Evolutionary conservation across 1,139 yeast genomes (phyloP), one percentile per base, ranked within the genome.

Genomic region (Kodamaea fungicola): DNA sequence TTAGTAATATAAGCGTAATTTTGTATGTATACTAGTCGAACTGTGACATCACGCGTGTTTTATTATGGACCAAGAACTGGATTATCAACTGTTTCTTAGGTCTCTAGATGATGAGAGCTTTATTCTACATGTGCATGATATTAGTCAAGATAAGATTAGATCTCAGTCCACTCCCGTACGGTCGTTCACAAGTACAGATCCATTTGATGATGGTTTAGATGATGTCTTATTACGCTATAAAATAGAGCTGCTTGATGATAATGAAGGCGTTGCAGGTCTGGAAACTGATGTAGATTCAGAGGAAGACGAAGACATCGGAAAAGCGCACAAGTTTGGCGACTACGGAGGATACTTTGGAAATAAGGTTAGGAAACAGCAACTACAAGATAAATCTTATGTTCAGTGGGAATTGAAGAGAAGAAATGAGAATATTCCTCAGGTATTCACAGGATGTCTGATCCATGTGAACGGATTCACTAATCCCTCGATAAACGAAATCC

Each of bases 401-500:
- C 57, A 64, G 22, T 77, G 82, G 75, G 76, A 78, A 30, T 51
- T 54, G 25, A 59, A 67, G 37, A 57, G 78, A 26, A 55, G 70
- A 10, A 50, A 54, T 12, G 49, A 29, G 8, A 31, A 30, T 22
- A 32, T 37, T 12, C 40, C 37, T 8, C 68, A 65, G 1, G 62
- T 89, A 0, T 89, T 92, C 53, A 51, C 61, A 36, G 79, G 74
- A 2, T 85, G 92, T 54, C 61, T 67, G 1, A 71, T 90, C 4
- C 80, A 83, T 54, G 88, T 92, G 16, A 90, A 89, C 52, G 98
- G 98, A 0, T 80, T 83, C 51, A 92, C 97, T 0, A 62, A 62
- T 3, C 97, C 97, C 0, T 79, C 92, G 6, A 72, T 88, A 10
- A 67, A 75, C 34, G 85, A 80, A 45, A 66, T 92, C 22, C 92